Conservation (phyloP, 352 stramenopile genomes). For the Phytopythium oedochilum region DNA sequence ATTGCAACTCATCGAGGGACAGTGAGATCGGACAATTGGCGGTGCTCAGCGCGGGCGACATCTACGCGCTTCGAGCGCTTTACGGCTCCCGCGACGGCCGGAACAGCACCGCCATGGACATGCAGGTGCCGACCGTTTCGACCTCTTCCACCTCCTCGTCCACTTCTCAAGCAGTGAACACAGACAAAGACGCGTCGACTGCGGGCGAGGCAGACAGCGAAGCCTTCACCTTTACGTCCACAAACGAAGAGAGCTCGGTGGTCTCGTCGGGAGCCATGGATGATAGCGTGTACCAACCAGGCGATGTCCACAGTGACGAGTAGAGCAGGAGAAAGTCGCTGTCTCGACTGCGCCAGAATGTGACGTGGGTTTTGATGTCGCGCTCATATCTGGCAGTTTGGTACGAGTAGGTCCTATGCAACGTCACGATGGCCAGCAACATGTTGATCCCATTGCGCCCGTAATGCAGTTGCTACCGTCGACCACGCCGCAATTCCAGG, state of each 20-base stretch:
- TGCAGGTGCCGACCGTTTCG: slow-evolving; percentile 24
- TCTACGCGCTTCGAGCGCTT: slow-evolving; percentile 54
- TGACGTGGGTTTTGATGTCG: background rate
- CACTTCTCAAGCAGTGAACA: background rate
- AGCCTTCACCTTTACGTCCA: slow-evolving; percentile 2
- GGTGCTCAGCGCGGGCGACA: slow-evolving; percentile 51
- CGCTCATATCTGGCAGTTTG: background rate
- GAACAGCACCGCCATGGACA: slow-evolving; percentile 19
- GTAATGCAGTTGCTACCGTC: too few relatives aligned
- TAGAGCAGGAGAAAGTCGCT: background rate
- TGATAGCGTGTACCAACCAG: background rate
- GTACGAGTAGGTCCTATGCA: too few relatives aligned
- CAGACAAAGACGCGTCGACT: background rate
- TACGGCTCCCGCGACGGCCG: slow-evolving; percentile 39
- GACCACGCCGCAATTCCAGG: background rate
- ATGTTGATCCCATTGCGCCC: too few relatives aligned
- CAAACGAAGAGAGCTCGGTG: background rate
- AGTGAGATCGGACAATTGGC: slow-evolving; percentile 51
- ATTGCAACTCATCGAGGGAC: slow-evolving; percentile 70
- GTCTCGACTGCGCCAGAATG: background rate
- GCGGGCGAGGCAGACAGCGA: slow-evolving; percentile 1
- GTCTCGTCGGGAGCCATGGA: background rate
- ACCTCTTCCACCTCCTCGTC: slow-evolving; percentile 17
- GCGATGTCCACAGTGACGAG: slow-evolving; percentile 3
- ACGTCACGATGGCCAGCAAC: too few relatives aligned